Percentiles rank a stretch among this genome's conserved stretches.
Conservation (phyloP, 306 rosid species). For the Biancaea sappan region DNA sequence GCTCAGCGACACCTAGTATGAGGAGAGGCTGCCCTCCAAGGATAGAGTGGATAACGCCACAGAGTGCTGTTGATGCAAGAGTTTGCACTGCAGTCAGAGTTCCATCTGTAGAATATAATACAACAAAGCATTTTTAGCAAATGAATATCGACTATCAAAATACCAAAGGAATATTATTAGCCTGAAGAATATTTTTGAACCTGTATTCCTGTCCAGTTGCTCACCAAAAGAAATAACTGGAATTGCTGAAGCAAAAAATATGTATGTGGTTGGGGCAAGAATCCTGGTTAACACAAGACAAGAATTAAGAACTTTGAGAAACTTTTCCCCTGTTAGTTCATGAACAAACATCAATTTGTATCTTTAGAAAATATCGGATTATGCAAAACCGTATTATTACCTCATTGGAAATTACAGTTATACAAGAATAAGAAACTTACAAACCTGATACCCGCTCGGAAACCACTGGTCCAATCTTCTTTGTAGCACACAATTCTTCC, state of each 20-base stretch:
- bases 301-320: constrained; percentile 7
- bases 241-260: constrained; percentile 92
- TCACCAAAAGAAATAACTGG: constrained; percentile 92
- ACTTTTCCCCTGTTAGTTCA: background rate
- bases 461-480: constrained; percentile 85
- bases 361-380: background rate
- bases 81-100: constrained; percentile 88
- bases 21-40: constrained; percentile 90
- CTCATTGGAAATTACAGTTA: background rate
- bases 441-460: constrained; percentile 74
- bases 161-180: constrained; percentile 28
- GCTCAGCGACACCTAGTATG: constrained; percentile 92
- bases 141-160: constrained; percentile 18
- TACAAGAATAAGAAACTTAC: constrained; percentile 26
- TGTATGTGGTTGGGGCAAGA: constrained; percentile 88
- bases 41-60: constrained; percentile 78
- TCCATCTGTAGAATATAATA: constrained; percentile 58
- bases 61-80: constrained; percentile 81
- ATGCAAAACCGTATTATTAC: background rate
- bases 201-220: constrained; percentile 81
- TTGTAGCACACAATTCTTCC: constrained; percentile 78
- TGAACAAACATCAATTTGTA: background rate
- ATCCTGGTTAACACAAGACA: constrained; percentile 50
- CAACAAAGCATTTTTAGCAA: constrained; percentile 33
- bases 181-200: constrained; percentile 36